Evolutionary conservation across 1,284 basidiomycete species (phyloP), one percentile per base, ranked within the genome.

Genomic region (Rhizopogon parksii): DNA sequence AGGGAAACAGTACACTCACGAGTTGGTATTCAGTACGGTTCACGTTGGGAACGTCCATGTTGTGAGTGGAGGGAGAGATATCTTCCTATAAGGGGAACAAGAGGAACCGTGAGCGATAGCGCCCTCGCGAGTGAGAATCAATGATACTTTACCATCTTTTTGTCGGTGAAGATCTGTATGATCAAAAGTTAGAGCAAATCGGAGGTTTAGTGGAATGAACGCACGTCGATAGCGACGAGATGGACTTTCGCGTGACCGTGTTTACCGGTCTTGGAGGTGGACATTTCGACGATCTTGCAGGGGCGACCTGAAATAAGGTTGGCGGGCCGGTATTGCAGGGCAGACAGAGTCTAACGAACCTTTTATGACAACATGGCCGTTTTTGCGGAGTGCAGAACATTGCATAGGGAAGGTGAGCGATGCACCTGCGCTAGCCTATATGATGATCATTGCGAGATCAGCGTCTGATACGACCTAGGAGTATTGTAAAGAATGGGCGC

Each of bases 221-320:
- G 63, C 68, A 95, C 95, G 78, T 99, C 96, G 69, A 89, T 89
- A 70, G 86, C 96, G 66, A 98, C 84, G 62, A 99, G 82, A 77
- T 99, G 93, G 69, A 98, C 95, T 79, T 99, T 99, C 74, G 96
- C 95, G 80, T 99, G 96, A 68, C 95, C 95, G 81, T 98, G 95
- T 85, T 94, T 94, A 60, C 93, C 94, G 50, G 93, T 96, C 84
- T 99, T 99, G 70, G 95, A 99, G 77, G 96, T 99, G 59, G 95
- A 97, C 95, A 99, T 99, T 67, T 94, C 93, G 64, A 95, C 86
- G 74, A 96, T 95, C 82, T 98, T 98, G 91, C 95, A 99, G 60
- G 95, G 95, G 65, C 94, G 88, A 63, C 86, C 87, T 87, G 59
- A 14, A 43, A 43, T 43, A 14, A 21, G 12, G 42, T 19, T 32